Conservation (phyloP, 192 early-diverging fungal species). For the Dimargaris xerosporica region DNA sequence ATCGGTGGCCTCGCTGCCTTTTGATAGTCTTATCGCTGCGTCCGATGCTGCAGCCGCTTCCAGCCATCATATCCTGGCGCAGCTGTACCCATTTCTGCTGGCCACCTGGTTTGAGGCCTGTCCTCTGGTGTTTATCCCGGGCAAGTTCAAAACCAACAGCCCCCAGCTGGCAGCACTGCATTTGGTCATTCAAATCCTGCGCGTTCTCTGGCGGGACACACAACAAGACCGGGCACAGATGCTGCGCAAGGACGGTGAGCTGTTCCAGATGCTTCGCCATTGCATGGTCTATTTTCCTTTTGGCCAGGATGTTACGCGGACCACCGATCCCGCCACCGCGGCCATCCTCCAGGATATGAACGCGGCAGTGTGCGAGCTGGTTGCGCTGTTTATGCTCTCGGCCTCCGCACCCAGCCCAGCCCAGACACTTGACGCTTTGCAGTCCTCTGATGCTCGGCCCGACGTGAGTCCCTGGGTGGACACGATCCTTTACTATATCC, state of each 20-base stretch:
- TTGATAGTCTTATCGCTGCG: constrained; percentile 13
- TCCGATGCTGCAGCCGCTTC: constrained; percentile 13
- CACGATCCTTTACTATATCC: no score
- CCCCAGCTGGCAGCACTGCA: constrained; percentile 45
- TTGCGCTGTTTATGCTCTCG: constrained; percentile 39
- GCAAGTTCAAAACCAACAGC: constrained; percentile 27
- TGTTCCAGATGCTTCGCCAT: constrained; percentile 49
- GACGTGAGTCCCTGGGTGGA: neutral
- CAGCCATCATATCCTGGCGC: constrained; percentile 28
- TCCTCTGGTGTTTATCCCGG: constrained; percentile 42
- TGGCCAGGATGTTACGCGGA: constrained; percentile 34
- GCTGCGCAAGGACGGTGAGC: neutral
- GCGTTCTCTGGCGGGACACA: constrained; percentile 46
- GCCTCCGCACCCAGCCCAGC: no score
- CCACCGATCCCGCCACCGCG: constrained; percentile 24
- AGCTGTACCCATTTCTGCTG: constrained; percentile 49
- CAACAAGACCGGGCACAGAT: constrained; percentile 20
- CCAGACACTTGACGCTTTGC: neutral
- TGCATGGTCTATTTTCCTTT: constrained; percentile 63
- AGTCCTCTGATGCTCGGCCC: neutral
- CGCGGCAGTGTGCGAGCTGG: constrained; percentile 47
- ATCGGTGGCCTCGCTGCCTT: constrained; percentile 10
- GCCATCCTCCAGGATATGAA: constrained; percentile 47
- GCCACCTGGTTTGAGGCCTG: constrained; percentile 66
- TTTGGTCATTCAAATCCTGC: constrained; percentile 44